Conservation (phyloP, 768 basidiomycete genomes). For the Boletus rufocinnamomeus region DNA sequence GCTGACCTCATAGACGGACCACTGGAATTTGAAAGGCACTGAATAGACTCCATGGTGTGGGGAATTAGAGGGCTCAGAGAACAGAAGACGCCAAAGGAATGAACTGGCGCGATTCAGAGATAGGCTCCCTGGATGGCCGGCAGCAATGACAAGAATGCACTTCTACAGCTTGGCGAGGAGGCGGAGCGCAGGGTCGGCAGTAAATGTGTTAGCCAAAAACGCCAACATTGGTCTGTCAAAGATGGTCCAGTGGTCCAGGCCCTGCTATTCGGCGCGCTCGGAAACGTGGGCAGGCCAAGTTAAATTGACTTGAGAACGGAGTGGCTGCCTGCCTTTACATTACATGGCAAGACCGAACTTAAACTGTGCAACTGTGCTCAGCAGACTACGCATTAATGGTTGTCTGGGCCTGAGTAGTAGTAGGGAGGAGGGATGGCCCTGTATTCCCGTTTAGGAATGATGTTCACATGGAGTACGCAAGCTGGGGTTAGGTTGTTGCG, state of each 20-base stretch:
- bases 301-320: not conserved
- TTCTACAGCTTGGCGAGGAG: not conserved
- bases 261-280: not conserved
- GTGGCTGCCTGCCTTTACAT: not conserved
- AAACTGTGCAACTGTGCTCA: not conserved
- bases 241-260: not conserved
- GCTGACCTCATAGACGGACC: no score
- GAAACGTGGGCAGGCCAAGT: not conserved
- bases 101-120: not conserved
- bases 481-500: constrained; percentile 20
- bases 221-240: not conserved
- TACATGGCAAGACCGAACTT: not conserved
- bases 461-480: constrained; percentile 30
- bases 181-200: not conserved
- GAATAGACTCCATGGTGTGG: not conserved
- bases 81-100: not conserved
- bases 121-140: not conserved
- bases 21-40: no score
- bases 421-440: not conserved
- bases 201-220: not conserved
- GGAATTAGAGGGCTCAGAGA: not conserved
- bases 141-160: not conserved
- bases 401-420: not conserved
- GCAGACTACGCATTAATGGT: not conserved
- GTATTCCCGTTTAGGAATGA: constrained; percentile 13